Base-by-base conservation (phyloP, 192 early-diverging fungal species). In the Backusella circina region DNA sequence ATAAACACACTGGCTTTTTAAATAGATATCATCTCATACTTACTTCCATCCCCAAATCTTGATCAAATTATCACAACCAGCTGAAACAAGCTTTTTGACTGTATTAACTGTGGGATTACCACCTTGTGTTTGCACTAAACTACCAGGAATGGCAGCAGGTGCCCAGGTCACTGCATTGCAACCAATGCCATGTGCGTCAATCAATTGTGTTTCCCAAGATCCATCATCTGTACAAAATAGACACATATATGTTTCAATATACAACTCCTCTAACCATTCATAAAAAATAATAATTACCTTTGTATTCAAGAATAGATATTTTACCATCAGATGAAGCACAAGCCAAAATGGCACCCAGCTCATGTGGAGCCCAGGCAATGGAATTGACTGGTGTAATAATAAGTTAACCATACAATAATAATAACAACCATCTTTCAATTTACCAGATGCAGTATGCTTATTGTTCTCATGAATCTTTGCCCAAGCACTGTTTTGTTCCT, bases 241-340 rank as follows among this genome's bases (percentile, higher is more conserved):
- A n/a, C n/a, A n/a, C n/a, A n/a, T n/a, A 51, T 30, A 31, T 33
- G 21, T 28, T 61, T n/a, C 18, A 51, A 41, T 16, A 13, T 18
- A 9, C 37, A 35, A n/a, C 51, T 31, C 35, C 28, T 73, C 23
- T 30, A 5, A 5, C 50, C 30, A 23, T 10, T 30, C 26, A 35
- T 28, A 71, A 32, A 3, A 16, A 8, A 7, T 15, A 36, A 54
- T 13, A 15, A 41, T 71, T 85, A 94, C 93, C 95, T 83, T 95
- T 96, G 87, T 93, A 98, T 7, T 93, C 92, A n/a, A 96, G 85
- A 67, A 98, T 82, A 36, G 96, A 97, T 7, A 97, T 91, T 73
- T 94, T 95, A 50, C 97, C 96, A 75, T 99, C 97, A 1, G 98
- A 96, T 16, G 96, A 98, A 51, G 91, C 98, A 76, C 94, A 95